Evolutionary conservation across 805 yeast genomes (phyloP).

Genomic region (Nakazawaea peltata): DNA sequence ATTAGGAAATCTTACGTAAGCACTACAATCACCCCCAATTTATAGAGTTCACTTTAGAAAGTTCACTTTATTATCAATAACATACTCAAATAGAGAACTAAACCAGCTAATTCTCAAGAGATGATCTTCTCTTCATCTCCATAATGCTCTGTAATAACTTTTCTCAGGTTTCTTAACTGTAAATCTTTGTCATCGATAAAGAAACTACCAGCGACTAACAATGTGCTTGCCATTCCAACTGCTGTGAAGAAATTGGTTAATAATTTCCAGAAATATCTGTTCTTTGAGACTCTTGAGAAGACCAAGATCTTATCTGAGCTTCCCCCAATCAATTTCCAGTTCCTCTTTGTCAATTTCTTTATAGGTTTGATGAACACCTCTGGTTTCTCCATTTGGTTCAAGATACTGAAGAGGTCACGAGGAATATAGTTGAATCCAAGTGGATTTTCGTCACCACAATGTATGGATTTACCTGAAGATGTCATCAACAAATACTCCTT

Average conservation of each 20-base stretch:
- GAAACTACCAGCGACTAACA: slow-evolving; percentile 20
- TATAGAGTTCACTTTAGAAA: too few relatives aligned
- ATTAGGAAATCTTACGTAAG: too few relatives aligned
- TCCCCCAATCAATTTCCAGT: slow-evolving; percentile 52
- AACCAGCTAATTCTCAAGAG: background rate
- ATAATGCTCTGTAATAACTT: background rate
- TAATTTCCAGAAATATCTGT: slow-evolving; percentile 4
- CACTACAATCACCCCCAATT: too few relatives aligned
- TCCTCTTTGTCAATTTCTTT: slow-evolving; percentile 31
- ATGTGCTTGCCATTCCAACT: slow-evolving; percentile 20
- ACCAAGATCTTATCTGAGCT: slow-evolving; percentile 30
- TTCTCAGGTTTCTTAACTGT: background rate
- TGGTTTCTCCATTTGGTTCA: slow-evolving; percentile 31
- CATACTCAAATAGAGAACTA: too few relatives aligned
- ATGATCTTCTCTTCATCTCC: background rate
- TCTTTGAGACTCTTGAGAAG: slow-evolving; percentile 26
- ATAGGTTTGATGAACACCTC: slow-evolving; percentile 26
- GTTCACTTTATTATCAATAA: too few relatives aligned
- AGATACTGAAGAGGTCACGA: slow-evolving; percentile 33
- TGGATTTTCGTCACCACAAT: slow-evolving; percentile 27
- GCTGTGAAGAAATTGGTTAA: slow-evolving; percentile 20
- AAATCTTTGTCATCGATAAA: slow-evolving; percentile 13
- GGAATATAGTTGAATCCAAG: slow-evolving; percentile 26
- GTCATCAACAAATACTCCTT: slow-evolving; percentile 15
- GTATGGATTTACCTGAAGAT: slow-evolving; percentile 26